Percentiles rank a stretch among this genome's conserved stretches.
phyloP scores from a whole-genome alignment of 768 basidiomycete species.

The Russula abietina region DNA sequence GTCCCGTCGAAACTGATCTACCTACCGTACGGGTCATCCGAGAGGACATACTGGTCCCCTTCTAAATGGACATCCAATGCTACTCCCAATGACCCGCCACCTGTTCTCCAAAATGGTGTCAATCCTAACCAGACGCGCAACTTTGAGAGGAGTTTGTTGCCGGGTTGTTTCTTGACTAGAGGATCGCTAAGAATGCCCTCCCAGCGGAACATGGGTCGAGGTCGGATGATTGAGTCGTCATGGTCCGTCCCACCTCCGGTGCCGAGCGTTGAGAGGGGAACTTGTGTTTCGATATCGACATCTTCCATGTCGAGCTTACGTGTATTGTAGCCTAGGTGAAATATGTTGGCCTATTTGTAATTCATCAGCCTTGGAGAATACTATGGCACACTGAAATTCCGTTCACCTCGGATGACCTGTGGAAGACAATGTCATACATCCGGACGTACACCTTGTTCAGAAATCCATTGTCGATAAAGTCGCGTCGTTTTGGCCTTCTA shows the following conservation, averaged over 20 bases:
- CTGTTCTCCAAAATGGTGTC: constrained; percentile 55
- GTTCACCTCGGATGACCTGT: constrained; percentile 45
- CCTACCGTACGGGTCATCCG: constrained; percentile 20
- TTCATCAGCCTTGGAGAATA: constrained; percentile 9
- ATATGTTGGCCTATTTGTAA: constrained; percentile 49
- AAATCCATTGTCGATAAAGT: constrained; percentile 58
- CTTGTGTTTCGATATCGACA: constrained; percentile 48
- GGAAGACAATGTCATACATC: constrained; percentile 62
- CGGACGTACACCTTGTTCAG: constrained; percentile 68
- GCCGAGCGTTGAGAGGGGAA: constrained; percentile 49
- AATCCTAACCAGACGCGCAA: constrained; percentile 64
- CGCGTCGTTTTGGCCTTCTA: constrained; percentile 37
- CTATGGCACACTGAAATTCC: background rate
- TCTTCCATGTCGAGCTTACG: constrained; percentile 58
- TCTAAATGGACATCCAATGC: constrained; percentile 54
- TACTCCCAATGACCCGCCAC: constrained; percentile 47
- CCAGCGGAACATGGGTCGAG: constrained; percentile 62
- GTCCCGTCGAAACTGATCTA: background rate
- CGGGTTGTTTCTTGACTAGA: constrained; percentile 30
- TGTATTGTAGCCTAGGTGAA: constrained; percentile 51
- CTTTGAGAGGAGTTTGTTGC: constrained; percentile 35
- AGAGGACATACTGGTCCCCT: constrained; percentile 51
- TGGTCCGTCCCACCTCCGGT: constrained; percentile 70
- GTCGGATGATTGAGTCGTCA: constrained; percentile 52
- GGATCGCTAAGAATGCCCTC: constrained; percentile 61